Evolutionary conservation across 768 basidiomycete species (phyloP).

Genomic region (Psilocybe sp.): DNA sequence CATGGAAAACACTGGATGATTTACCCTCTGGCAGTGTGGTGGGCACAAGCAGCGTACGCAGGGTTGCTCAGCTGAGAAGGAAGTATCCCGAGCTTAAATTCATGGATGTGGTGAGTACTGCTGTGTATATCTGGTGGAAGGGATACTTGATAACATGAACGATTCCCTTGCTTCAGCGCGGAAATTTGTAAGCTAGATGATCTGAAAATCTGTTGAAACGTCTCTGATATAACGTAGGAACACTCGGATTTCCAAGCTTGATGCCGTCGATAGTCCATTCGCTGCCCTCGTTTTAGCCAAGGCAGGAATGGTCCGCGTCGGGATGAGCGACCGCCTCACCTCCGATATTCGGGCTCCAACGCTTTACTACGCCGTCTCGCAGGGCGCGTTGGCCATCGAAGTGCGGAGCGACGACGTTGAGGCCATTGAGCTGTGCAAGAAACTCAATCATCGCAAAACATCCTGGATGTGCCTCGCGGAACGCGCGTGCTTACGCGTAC

Average conservation of each 20-base stretch:
- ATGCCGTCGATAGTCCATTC: conserved; percentile 76
- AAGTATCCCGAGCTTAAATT: conserved; percentile 76
- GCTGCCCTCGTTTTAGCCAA: conserved; percentile 90
- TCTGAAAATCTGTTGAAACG: neutral
- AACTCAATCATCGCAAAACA: conserved; percentile 74
- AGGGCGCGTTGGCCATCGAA: conserved; percentile 90
- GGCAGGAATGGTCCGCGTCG: conserved; percentile 84
- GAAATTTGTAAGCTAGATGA: conserved; percentile 75
- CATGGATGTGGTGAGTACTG: conserved; percentile 76
- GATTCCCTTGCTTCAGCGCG: conserved; percentile 48
- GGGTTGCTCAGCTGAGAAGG: conserved; percentile 87
- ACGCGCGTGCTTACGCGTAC: conserved; percentile 76
- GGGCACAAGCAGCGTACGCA: conserved; percentile 92
- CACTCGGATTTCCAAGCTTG: conserved; percentile 89
- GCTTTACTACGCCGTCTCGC: conserved; percentile 87
- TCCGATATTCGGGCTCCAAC: conserved; percentile 70
- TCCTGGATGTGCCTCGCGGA: conserved; percentile 80
- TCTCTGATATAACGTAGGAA: conserved; percentile 47
- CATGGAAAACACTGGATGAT: conserved; percentile 74
- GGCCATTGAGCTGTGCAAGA: conserved; percentile 60
- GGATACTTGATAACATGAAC: neutral
- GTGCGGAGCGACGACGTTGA: conserved; percentile 65
- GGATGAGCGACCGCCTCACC: conserved; percentile 72
- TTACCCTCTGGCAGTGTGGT: conserved; percentile 86
- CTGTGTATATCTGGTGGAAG: neutral